phyloP scores from a whole-genome alignment of 805 yeast species.

The Blastobotrys robertii region DNA sequence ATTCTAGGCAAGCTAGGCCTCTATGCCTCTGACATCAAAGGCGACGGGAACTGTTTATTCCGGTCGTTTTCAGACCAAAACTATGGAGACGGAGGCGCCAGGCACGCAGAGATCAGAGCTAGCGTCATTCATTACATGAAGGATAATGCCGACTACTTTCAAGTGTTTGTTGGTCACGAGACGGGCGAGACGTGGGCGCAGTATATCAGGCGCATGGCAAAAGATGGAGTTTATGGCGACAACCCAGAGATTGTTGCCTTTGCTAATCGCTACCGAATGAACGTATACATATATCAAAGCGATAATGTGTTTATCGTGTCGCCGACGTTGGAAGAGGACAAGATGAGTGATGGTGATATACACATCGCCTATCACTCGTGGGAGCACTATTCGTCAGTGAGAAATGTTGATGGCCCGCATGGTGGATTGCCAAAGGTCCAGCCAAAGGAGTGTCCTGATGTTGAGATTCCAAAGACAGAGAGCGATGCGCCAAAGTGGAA shows the following conservation, averaged over 20 bases:
- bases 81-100: constrained; percentile 27
- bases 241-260: constrained; percentile 34
- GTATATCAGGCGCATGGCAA: constrained; percentile 27
- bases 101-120: constrained; percentile 23
- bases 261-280: constrained; percentile 24
- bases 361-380: constrained; percentile 35
- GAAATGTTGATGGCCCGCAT: constrained; percentile 31
- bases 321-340: constrained; percentile 9
- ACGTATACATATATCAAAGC: constrained; percentile 30
- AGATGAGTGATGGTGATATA: constrained; percentile 6
- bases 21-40: constrained; percentile 29
- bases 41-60: constrained; percentile 37
- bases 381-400: constrained; percentile 36
- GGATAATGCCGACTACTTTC: constrained; percentile 23
- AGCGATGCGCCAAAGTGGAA: constrained; percentile 22
- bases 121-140: constrained; percentile 26
- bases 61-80: constrained; percentile 33
- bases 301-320: constrained; percentile 29
- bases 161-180: constrained; percentile 25
- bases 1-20: constrained; percentile 26
- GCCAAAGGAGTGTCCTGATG: constrained; percentile 4
- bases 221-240: constrained; percentile 34
- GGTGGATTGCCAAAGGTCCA: constrained; percentile 21
- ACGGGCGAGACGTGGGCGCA: constrained; percentile 28
- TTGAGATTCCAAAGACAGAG: background rate